Evolutionary conservation across 2,329 filamentous ascomycete species (phyloP), one percentile per base, ranked within the genome.

Genomic region (Dactylellina haptotyla): DNA sequence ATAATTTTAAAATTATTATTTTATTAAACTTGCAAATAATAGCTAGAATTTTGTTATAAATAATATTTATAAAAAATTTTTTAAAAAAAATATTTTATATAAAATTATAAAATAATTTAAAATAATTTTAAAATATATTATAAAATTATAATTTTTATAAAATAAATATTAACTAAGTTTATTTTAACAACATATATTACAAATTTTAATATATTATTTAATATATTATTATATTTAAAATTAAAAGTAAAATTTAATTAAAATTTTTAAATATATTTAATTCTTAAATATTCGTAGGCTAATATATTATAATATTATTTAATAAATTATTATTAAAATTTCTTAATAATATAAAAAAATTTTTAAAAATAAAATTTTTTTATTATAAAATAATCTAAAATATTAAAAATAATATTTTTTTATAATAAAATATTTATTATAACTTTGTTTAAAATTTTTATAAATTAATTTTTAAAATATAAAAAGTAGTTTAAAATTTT

Each of bases 191-290:
- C 46, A 46, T 28, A 28, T 32, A 39, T 62, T 50, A 30, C 16
- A 50, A 43, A 48, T 61, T 37, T 59, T 43, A 37, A 43, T 61
- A 50, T 26, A 48, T 23, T 37, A 16, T 50, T 50, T 50, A 28
- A n/a, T n/a, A n/a, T n/a, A 37, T 62, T 50, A 62, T 62, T 39
- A 50, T 59, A 46, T 46, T 48, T 58, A 45, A 26, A 58, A 45
- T 18, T n/a, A 32, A 46, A 32, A 46, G n/a, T n/a, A 59, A 46
- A n/a, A 16, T 16, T 34, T 53, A 30, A 46, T 46, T 32, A 59
- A n/a, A 12, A 46, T 18, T 30, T 59, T 20, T 46, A 46, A 34
- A 45, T 16, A 28, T 45, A 30, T 28, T n/a, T 46, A 45, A 58
- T 45, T 16, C 18, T 34, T 53, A 32, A 53, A 58, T 61, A 48